These are phyloP conservation scores for Trametes polyzona DNA, from an alignment of 1,284 basidiomycete species.

Conservation along the genomic window DNA sequence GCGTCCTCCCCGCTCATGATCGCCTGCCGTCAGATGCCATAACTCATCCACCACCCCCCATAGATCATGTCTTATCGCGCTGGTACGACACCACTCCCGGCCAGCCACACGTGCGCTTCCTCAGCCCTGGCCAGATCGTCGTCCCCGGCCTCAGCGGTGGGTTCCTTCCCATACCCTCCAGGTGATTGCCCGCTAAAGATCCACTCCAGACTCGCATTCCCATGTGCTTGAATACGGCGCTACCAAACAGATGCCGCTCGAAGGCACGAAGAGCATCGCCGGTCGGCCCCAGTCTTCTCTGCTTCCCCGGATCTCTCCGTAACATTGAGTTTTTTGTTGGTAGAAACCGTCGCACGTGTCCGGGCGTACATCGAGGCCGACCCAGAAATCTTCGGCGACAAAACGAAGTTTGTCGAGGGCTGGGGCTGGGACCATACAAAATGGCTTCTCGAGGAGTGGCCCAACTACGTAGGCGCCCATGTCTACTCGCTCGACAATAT, in stretches of 20 bases:
- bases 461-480: conserved; percentile 63
- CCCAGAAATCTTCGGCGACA: conserved; percentile 56
- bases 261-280: conserved; percentile 61
- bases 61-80: conserved; percentile 17
- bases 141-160: conserved; percentile 71
- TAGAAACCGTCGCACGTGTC: conserved; percentile 70
- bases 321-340: not conserved
- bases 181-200: not conserved
- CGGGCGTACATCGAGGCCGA: conserved; percentile 66
- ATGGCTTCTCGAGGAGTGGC: conserved; percentile 70
- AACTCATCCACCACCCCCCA: not conserved
- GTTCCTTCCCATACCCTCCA: conserved; percentile 7
- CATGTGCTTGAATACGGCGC: conserved; percentile 81
- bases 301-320: not conserved
- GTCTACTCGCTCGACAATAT: not conserved
- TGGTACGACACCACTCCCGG: conserved; percentile 14
- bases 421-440: conserved; percentile 93
- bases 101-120: conserved; percentile 47
- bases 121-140: conserved; percentile 57
- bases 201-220: conserved; percentile 74
- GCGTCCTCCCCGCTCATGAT: conserved; percentile 25
- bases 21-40: not conserved
- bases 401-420: conserved; percentile 73
- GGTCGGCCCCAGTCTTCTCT: conserved; percentile 41
- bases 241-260: conserved; percentile 64